These are phyloP conservation scores for Oryza punctata DNA, from an alignment of 176 grass and related monocot genomes.

Conservation along the genomic window DNA sequence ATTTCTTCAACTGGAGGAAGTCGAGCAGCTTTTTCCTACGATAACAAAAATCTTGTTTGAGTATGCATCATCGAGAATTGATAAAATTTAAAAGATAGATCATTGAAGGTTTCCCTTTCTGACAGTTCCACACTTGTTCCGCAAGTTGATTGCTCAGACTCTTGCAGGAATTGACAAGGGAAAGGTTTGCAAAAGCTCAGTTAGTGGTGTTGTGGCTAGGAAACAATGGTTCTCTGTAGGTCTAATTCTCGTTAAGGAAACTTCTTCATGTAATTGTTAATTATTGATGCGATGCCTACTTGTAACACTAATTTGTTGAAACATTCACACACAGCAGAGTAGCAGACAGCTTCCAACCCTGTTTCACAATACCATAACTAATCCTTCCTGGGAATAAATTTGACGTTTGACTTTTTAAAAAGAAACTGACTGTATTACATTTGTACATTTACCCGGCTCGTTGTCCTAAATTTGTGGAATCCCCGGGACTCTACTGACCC, in stretches of 20 bases:
- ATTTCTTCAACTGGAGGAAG: conserved; percentile 79
- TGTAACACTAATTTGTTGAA: not conserved
- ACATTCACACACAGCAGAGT: not conserved
- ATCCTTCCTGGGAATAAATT: not conserved
- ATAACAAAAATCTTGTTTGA: not conserved
- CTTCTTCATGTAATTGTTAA: not conserved
- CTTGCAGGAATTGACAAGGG: not conserved
- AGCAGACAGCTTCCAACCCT: not conserved
- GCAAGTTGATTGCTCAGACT: conserved; percentile 5
- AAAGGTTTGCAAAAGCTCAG: not conserved
- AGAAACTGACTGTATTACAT: not conserved
- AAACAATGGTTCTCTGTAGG: not conserved
- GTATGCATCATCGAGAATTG: not conserved
- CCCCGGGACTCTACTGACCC: not conserved
- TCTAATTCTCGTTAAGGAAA: not conserved
- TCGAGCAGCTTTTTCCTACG: conserved; percentile 67
- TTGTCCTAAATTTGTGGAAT: not conserved
- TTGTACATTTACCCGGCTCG: not conserved
- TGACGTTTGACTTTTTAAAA: not conserved
- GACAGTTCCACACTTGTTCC: not conserved
- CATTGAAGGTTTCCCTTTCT: not conserved
- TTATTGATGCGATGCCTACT: not conserved
- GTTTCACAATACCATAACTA: conserved; percentile 13
- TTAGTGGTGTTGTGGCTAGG: not conserved
- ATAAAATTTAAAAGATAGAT: not conserved